Base-by-base conservation (phyloP, 1,284 basidiomycete species). In the Cutaneotrichosporon dermatis region DNA sequence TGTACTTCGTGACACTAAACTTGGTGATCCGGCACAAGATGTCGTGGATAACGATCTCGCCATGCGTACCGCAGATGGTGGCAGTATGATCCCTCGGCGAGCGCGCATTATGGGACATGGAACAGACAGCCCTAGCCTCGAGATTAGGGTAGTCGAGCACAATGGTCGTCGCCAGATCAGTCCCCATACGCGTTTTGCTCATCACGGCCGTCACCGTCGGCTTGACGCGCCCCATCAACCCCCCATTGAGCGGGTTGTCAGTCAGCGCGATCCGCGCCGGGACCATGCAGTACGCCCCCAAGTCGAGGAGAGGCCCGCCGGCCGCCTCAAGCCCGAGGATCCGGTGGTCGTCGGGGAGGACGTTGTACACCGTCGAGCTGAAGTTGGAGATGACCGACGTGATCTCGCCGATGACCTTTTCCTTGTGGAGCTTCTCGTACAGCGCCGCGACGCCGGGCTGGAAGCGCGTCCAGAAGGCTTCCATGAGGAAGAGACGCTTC, bases 241-340 rank as follows among this genome's bases (percentile, higher is more conserved):
- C 52, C 16, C 59, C 57, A 56, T 78, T 78, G 15, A 58, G 57
- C 9, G 75, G 75, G 61, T 75, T 69, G 34, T 72, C 69, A 43
- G 66, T 71, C 25, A 59, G 41, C 37, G 46, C 55, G 33, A 57
- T 15, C 15, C 51, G 48, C 12, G 52, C 49, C 1, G 61, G 57
- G 4, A 56, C 12, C 57, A 62, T 54, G 16, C 67, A 62, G 62
- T 78, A 80, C 34, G 76, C 76, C 55, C 80, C 81, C 6, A 82
- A 59, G 64, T 83, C 82, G 41, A 82, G 70, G 8, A 82, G 61
- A 0, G 76, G 72, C 6, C 81, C 81, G 6, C 82, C 82, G 0
- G 77, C 81, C 0, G 81, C 67, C 13, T 79, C 72, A 0, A 79
- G 76, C 55, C 76, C 73, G 54, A 76, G 70, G 4, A 80, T 56